Percentiles rank a stretch among this genome's conserved stretches.
These are phyloP conservation scores for Kazachstania martiniae DNA, from an alignment of 805 yeast species.

Conservation along the genomic window DNA sequence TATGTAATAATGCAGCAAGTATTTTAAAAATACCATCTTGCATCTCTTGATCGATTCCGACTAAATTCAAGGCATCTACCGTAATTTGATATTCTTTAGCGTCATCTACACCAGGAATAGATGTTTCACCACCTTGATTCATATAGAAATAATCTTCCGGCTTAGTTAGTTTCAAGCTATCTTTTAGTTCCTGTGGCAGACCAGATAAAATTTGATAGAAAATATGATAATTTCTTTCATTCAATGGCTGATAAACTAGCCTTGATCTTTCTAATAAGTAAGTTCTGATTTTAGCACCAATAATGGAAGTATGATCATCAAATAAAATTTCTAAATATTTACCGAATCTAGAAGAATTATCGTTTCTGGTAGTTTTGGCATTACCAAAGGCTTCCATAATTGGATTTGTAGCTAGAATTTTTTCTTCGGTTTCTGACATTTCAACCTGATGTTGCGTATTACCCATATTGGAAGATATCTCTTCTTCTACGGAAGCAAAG, in stretches of 20 bases:
- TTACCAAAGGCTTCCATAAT: slow-evolving; percentile 87
- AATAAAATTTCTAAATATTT: slow-evolving; percentile 87
- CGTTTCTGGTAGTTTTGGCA: slow-evolving; percentile 84
- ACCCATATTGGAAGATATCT: slow-evolving; percentile 24
- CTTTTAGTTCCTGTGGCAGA: slow-evolving; percentile 40
- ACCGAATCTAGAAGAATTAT: slow-evolving; percentile 91
- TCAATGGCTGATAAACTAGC: slow-evolving; percentile 79
- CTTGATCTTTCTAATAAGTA: slow-evolving; percentile 89
- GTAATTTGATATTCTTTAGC: slow-evolving; percentile 67
- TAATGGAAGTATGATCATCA: slow-evolving; percentile 60
- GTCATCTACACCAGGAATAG: slow-evolving; percentile 74
- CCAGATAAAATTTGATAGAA: slow-evolving; percentile 86
- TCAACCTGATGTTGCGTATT: slow-evolving; percentile 38
- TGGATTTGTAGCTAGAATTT: slow-evolving; percentile 91
- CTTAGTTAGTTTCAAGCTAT: slow-evolving; percentile 46
- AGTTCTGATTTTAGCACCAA: slow-evolving; percentile 92
- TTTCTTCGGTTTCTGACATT: slow-evolving; percentile 86
- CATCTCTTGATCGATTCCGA: slow-evolving; percentile 53
- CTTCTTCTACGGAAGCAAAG: slow-evolving; percentile 82
- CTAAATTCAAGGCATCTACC: slow-evolving; percentile 60
- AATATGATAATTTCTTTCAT: slow-evolving; percentile 92
- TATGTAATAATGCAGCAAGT: slow-evolving; percentile 79
- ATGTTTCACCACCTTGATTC: slow-evolving; percentile 74
- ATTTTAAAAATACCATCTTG: slow-evolving; percentile 66
- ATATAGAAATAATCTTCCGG: slow-evolving; percentile 69